A percentile compares a stretch with the other conserved stretches of the same genome.
Evolutionary conservation across 257 asterid genomes (phyloP).

Genomic region (Lycium barbarum): DNA sequence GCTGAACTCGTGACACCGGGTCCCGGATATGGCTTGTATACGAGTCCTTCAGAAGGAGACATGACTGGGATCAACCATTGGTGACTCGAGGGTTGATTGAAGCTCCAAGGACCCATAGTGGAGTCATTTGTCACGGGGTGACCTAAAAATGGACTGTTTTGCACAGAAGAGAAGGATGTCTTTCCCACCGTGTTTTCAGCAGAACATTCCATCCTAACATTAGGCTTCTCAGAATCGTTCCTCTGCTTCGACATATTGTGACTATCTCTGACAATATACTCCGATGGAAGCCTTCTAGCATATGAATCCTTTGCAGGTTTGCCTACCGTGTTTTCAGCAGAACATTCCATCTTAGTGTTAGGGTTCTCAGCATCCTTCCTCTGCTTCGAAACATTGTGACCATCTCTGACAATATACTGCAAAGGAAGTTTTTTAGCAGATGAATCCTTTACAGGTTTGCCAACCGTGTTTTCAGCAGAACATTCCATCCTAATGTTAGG

Average conservation of each 20-base stretch:
- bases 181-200: conserved; percentile 66
- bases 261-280: conserved; percentile 41
- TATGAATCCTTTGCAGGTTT: conserved; percentile 51
- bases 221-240: conserved; percentile 44
- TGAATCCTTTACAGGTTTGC: conserved; percentile 49
- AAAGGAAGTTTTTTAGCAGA: conserved; percentile 52
- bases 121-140: conserved; percentile 39
- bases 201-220: conserved; percentile 57
- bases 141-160: conserved; percentile 37
- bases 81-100: conserved; percentile 63
- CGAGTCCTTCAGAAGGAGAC: conserved; percentile 90
- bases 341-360: conserved; percentile 54
- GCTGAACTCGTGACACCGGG: conserved; percentile 50
- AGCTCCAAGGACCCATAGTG: conserved; percentile 43
- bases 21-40: conserved; percentile 80
- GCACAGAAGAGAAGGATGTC: conserved; percentile 48
- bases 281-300: conserved; percentile 53
- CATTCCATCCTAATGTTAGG: conserved; percentile 56
- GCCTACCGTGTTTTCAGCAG: conserved; percentile 50
- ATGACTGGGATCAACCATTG: conserved; percentile 90
- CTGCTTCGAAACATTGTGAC: conserved; percentile 44
- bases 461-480: conserved; percentile 65
- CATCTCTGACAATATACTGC: conserved; percentile 44
- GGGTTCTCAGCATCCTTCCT: conserved; percentile 45
- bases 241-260: conserved; percentile 46